Evolutionary conservation across 2,329 filamentous ascomycete species (phyloP), one percentile per base, ranked within the genome.

Genomic region (Epichloe gansuensis): DNA sequence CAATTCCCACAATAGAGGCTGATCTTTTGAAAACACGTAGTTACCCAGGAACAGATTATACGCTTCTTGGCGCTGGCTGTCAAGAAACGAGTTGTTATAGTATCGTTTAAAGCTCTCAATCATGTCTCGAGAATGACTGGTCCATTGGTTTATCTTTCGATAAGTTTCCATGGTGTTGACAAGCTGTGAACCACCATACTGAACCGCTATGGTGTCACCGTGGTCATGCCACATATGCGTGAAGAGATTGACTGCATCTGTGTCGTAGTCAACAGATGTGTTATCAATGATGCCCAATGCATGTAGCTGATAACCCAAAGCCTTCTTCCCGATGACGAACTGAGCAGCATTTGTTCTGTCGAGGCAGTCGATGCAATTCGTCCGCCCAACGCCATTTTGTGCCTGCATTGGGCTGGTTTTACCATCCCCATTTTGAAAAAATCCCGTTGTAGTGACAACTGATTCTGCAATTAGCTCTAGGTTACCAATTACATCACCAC

Each of bases 91-190:
- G 64, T 98, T 98, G 71, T 97, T 95, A 69, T 98, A 98, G 67
- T 97, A 98, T 31, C 93, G 82, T 68, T 97, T 98, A 74, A 98
- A 96, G 66, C 89, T 95, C 70, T 98, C 93, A 23, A 98, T 91
- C 91, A 98, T 97, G 67, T 98, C 93, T 59, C 93, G 81, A 2
- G 91, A 96, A 67, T 95, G 90, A 61, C 89, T 95, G 25, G 90
- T 95, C 93, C 93, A 98, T 66, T 97, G 91, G 60, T 97, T 97
- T 66, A 96, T 95, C 70, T 97, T 97, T 53, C 93, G 86, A 67
- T 98, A 98, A 4, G 93, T 98, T 59, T 95, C 91, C 91, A 98
- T 97, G 0, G 93, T 98, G 66, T 98, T 98, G 61, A 98, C 93
- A 0, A 98, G 78, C 67, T 98, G 93, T 2, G 91, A 97, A 9